Conservation (phyloP, 2,329 filamentous ascomycete species). For the Nemania diffusa region DNA sequence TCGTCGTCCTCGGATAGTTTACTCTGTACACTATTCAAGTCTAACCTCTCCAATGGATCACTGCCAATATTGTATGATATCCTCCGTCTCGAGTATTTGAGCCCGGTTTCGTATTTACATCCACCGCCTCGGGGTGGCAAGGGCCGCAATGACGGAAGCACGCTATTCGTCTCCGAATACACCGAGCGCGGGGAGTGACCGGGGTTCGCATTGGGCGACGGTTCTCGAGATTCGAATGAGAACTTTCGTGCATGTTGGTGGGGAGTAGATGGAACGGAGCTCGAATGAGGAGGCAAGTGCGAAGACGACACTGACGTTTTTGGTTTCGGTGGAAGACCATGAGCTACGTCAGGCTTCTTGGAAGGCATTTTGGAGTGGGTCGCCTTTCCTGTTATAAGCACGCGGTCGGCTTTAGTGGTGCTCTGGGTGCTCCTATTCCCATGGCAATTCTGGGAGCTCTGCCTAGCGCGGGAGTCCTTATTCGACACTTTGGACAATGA, state of each 20-base stretch:
- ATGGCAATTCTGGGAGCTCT: conserved; percentile 66
- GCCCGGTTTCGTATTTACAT: conserved; percentile 90
- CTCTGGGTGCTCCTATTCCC: conserved; percentile 70
- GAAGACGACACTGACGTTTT: conserved; percentile 52
- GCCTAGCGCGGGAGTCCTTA: conserved; percentile 62
- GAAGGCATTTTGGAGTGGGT: conserved; percentile 60
- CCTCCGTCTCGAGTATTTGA: conserved; percentile 81
- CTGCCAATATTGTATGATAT: conserved; percentile 94
- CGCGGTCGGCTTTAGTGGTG: conserved; percentile 68
- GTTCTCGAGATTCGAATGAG: conserved; percentile 79
- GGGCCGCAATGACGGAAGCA: conserved; percentile 74
- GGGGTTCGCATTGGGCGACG: conserved; percentile 79
- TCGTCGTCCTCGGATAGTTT: conserved; percentile 78
- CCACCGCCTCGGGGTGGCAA: conserved; percentile 67
- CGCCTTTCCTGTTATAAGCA: conserved; percentile 69
- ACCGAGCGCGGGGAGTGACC: conserved; percentile 90
- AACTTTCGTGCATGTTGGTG: conserved; percentile 88
- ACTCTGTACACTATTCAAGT: conserved; percentile 77
- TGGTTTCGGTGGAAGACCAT: conserved; percentile 42
- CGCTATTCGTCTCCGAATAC: conserved; percentile 86
- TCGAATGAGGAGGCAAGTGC: conserved; percentile 74
- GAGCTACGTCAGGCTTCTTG: conserved; percentile 53
- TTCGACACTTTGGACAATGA: conserved; percentile 70
- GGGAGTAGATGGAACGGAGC: conserved; percentile 91
- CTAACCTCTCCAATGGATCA: conserved; percentile 77